Evolutionary conservation across 2,329 filamentous ascomycete genomes (phyloP).

Genomic region (Nectriaceae sp.): DNA sequence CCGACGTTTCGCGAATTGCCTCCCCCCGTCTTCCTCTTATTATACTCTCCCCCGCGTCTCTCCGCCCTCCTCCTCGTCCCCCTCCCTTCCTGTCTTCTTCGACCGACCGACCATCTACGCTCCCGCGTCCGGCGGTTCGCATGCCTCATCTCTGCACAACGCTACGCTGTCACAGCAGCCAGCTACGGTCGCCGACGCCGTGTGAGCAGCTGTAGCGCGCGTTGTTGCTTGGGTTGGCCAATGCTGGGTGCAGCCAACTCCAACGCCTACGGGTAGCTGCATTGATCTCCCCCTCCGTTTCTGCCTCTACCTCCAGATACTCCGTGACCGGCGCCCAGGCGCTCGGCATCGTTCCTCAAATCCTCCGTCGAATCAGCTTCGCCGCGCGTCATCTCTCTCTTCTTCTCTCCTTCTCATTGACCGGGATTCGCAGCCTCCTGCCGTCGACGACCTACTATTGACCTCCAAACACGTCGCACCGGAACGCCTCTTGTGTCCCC

Average conservation of each 20-base stretch:
- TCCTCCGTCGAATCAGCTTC: conserved; percentile 19
- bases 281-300: conserved; percentile 18
- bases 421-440: conserved; percentile 21
- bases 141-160: conserved; percentile 39
- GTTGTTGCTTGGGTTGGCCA: conserved; percentile 20
- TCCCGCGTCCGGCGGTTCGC: conserved; percentile 29
- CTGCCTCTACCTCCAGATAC: background rate
- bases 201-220: conserved; percentile 25
- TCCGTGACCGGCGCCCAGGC: conserved; percentile 9
- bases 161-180: conserved; percentile 26
- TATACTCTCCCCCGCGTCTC: background rate
- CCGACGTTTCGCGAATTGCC: conserved; percentile 13
- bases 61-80: conserved; percentile 19
- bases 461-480: conserved; percentile 23
- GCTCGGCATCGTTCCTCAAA: conserved; percentile 5
- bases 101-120: conserved; percentile 4
- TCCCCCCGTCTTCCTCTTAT: conserved; percentile 15
- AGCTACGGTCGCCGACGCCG: conserved; percentile 24
- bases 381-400: conserved; percentile 12
- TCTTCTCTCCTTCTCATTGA: conserved; percentile 14
- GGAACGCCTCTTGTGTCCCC: conserved; percentile 27
- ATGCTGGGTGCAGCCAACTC: conserved; percentile 23
- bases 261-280: conserved; percentile 31
- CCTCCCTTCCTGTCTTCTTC: conserved; percentile 9
- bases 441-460: conserved; percentile 20